These are phyloP conservation scores for Arachnomyces sp. DNA, from an alignment of 2,329 filamentous ascomycete genomes.

Conservation along the genomic window DNA sequence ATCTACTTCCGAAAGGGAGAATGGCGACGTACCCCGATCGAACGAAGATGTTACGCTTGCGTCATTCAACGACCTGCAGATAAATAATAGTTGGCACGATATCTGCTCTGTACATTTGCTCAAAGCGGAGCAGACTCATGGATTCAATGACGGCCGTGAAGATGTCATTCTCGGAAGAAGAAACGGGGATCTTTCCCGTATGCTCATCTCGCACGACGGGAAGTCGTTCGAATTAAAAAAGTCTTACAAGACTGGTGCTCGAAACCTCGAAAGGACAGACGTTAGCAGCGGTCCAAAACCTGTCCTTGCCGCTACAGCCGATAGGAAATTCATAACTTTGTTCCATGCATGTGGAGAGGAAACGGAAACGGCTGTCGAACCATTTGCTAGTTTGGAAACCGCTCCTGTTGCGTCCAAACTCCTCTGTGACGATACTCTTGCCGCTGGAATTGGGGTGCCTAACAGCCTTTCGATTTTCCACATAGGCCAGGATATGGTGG, in stretches of 20 bases:
- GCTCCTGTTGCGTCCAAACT: constrained; percentile 36
- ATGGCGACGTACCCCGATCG: constrained; percentile 6
- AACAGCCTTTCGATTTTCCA: constrained; percentile 43
- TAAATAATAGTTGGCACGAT: constrained; percentile 49
- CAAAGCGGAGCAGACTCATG: constrained; percentile 30
- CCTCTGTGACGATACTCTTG: constrained; percentile 42
- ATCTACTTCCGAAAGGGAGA: constrained; percentile 14
- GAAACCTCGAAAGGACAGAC: constrained; percentile 41
- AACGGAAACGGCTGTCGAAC: constrained; percentile 24
- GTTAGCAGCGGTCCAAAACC: constrained; percentile 33
- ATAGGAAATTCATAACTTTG: constrained; percentile 41
- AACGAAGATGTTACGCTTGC: constrained; percentile 37
- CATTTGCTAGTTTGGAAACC: constrained; percentile 25
- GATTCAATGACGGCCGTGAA: constrained; percentile 28
- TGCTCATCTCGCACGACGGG: constrained; percentile 26
- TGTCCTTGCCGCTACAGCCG: constrained; percentile 45
- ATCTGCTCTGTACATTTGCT: constrained; percentile 51
- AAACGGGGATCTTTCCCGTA: constrained; percentile 43
- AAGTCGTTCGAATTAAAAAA: constrained; percentile 24
- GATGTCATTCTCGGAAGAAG: constrained; percentile 49
- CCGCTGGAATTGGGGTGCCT: constrained; percentile 39
- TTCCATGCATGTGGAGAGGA: constrained; percentile 32
- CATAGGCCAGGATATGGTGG: constrained; percentile 39
- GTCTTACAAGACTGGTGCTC: constrained; percentile 38
- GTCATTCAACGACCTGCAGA: constrained; percentile 44